phyloP scores from a whole-genome alignment of 1,139 yeast species.

The Kodamaea fungicola region DNA sequence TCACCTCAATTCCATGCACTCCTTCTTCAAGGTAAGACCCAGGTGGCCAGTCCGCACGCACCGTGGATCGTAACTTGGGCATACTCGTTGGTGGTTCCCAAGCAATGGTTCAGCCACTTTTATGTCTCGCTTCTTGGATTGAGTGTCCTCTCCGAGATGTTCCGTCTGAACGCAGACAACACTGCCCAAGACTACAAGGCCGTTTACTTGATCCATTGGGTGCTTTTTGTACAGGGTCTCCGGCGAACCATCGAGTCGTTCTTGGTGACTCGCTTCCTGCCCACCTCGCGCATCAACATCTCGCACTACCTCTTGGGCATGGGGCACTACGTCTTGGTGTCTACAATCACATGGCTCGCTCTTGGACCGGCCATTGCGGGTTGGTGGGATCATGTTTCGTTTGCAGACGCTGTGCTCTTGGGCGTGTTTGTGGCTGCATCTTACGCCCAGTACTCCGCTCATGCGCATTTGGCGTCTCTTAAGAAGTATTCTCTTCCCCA shows the following conservation, averaged over 20 bases:
- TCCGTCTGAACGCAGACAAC: neutral
- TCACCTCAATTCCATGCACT: conserved; percentile 7
- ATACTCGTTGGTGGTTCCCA: conserved; percentile 39
- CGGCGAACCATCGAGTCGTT: conserved; percentile 64
- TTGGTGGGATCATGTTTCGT: conserved; percentile 1
- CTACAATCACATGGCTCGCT: conserved; percentile 11
- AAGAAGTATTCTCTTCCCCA: conserved; percentile 67
- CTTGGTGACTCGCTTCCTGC: conserved; percentile 45
- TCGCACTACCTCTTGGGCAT: conserved; percentile 77
- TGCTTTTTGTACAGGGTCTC: conserved; percentile 50
- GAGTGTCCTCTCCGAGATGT: conserved; percentile 4
- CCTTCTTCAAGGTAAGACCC: conserved; percentile 14
- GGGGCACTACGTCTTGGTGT: conserved; percentile 50
- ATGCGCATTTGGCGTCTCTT: conserved; percentile 55
- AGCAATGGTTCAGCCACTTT: conserved; percentile 47
- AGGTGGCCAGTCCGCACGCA: neutral
- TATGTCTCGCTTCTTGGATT: conserved; percentile 31
- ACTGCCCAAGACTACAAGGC: conserved; percentile 1
- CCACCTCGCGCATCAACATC: conserved; percentile 60
- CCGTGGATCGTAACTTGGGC: conserved; percentile 4
- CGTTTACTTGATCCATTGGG: conserved; percentile 13
- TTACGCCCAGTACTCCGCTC: conserved; percentile 56
- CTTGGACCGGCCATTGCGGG: neutral
- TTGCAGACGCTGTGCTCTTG: conserved; percentile 11
- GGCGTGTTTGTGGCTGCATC: conserved; percentile 42